Evolutionary conservation across 1,284 basidiomycete genomes (phyloP).

Genomic region (Heterobasidion irregulare): DNA sequence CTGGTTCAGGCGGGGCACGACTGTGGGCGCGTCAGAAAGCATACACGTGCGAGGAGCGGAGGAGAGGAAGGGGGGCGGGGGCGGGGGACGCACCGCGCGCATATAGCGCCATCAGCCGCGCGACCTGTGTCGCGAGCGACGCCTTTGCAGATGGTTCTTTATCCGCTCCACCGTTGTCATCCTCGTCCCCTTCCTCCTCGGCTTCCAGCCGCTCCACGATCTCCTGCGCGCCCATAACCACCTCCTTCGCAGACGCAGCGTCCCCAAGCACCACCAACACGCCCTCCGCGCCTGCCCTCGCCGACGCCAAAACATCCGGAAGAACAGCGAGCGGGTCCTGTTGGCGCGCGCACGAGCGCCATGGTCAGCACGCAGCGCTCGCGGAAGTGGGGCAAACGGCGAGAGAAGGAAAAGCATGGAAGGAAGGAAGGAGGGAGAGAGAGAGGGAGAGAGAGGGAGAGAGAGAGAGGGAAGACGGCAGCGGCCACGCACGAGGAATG

Average conservation of each 20-base stretch:
- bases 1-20: slow-evolving; percentile 39
- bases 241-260: slow-evolving; percentile 47
- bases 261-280: slow-evolving; percentile 36
- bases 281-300: slow-evolving; percentile 28
- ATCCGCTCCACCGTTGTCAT: too few relatives aligned
- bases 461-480: too few relatives aligned
- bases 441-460: too few relatives aligned
- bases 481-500: too few relatives aligned
- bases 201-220: slow-evolving; percentile 31
- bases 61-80: slow-evolving; percentile 2
- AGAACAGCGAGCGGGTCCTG: slow-evolving; percentile 47
- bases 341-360: too few relatives aligned
- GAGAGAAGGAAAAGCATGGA: too few relatives aligned
- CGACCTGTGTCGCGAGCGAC: slow-evolving; percentile 21
- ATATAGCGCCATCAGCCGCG: slow-evolving; percentile 30
- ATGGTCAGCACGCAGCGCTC: too few relatives aligned
- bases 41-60: neutral
- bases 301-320: slow-evolving; percentile 32
- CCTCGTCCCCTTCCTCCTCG: slow-evolving; percentile 14
- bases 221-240: slow-evolving; percentile 54
- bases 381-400: too few relatives aligned
- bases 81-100: slow-evolving; percentile 22
- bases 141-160: neutral
- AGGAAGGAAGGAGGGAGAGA: too few relatives aligned
- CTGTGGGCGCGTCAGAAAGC: slow-evolving; percentile 20